Evolutionary conservation across 305 asterid genomes (phyloP).

Genomic region (Solanum hybrid): DNA sequence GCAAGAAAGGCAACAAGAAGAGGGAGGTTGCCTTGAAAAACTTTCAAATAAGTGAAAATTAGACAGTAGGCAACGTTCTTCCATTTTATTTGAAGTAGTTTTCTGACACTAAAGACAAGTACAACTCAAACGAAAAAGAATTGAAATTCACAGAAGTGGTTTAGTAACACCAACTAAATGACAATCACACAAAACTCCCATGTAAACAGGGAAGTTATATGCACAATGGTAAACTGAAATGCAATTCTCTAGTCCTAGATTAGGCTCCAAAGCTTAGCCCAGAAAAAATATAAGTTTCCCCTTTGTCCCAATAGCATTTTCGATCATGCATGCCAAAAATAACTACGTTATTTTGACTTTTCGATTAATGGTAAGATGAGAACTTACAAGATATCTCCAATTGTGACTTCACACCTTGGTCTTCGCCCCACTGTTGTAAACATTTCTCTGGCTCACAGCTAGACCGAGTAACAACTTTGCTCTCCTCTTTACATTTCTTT

Average conservation of each 20-base stretch:
- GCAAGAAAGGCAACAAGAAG: not conserved
- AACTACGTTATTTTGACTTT: not conserved
- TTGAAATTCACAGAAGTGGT: not conserved
- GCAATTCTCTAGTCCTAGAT: not conserved
- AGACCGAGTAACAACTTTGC: slow-evolving; percentile 26
- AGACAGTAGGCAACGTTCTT: not conserved
- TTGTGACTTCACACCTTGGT: slow-evolving; percentile 54
- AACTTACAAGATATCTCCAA: slow-evolving; percentile 65
- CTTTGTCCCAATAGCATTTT: not conserved
- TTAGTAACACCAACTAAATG: not conserved
- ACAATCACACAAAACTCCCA: not conserved
- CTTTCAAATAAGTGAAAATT: not conserved
- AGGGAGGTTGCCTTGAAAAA: not conserved
- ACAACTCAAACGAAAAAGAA: not conserved
- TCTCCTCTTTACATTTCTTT: slow-evolving; percentile 29
- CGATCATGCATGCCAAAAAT: not conserved
- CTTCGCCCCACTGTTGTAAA: slow-evolving; percentile 57
- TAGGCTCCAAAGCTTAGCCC: not conserved
- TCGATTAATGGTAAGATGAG: not conserved
- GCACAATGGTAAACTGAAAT: not conserved
- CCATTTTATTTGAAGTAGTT: not conserved
- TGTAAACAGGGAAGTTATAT: not conserved
- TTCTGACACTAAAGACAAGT: not conserved
- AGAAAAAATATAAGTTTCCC: not conserved
- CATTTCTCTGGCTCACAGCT: slow-evolving; percentile 42